These are phyloP conservation scores for Candida germanica DNA, from an alignment of 805 yeast species.

Conservation along the genomic window DNA sequence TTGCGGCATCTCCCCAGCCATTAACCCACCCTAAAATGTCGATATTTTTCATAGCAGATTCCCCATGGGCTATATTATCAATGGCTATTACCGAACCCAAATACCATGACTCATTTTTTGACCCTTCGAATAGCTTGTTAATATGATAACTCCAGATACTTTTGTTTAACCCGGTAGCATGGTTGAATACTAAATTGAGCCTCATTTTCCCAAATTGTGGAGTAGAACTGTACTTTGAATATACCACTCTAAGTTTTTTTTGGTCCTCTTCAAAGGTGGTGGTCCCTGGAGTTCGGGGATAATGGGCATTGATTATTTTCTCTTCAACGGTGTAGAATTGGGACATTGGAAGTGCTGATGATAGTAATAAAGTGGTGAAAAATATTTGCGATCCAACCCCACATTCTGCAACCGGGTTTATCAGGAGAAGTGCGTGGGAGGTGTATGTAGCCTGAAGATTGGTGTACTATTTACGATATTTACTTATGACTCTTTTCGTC, in stretches of 20 bases:
- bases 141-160: slow-evolving; percentile 60
- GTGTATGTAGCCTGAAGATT: too few species aligned
- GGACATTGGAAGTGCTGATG: too few species aligned
- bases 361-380: too few species aligned
- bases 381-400: too few species aligned
- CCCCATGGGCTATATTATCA: slow-evolving; percentile 68
- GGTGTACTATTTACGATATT: too few species aligned
- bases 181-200: slow-evolving; percentile 54
- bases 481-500: too few species aligned
- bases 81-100: slow-evolving; percentile 47
- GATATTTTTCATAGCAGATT: slow-evolving; percentile 56
- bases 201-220: slow-evolving; percentile 15
- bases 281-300: slow-evolving; percentile 38
- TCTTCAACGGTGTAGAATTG: slow-evolving; percentile 17
- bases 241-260: slow-evolving; percentile 48
- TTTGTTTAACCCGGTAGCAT: slow-evolving; percentile 66
- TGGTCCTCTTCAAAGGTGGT: slow-evolving; percentile 41
- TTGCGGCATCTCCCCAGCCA: slow-evolving; percentile 68
- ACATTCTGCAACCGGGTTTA: too few species aligned
- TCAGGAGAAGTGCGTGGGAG: too few species aligned
- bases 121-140: slow-evolving; percentile 35
- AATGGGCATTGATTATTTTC: slow-evolving; percentile 24
- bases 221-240: slow-evolving; percentile 40
- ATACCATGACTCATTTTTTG: slow-evolving; percentile 28
- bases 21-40: slow-evolving; percentile 53